Evolutionary conservation across 306 rosid genomes (phyloP).

Genomic region (Luffa acutangula): DNA sequence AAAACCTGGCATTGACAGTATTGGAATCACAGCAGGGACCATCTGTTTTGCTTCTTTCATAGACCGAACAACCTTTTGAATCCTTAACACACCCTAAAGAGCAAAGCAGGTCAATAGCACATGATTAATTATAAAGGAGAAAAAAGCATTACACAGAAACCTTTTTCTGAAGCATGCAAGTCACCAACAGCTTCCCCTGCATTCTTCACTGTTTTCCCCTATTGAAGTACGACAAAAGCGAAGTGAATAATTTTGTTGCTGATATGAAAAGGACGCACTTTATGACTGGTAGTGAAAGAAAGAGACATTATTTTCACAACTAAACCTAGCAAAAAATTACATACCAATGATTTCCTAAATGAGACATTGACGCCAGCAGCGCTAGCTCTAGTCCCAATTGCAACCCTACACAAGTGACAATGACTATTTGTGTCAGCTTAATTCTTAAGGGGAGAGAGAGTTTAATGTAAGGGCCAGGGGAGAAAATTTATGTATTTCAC

Average conservation of each 20-base stretch:
- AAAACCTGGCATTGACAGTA: constrained; percentile 48
- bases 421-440: background rate
- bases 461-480: background rate
- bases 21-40: constrained; percentile 28
- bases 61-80: constrained; percentile 25
- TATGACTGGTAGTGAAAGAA: background rate
- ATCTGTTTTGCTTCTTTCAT: constrained; percentile 25
- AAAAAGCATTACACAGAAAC: background rate
- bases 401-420: constrained; percentile 30
- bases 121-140: background rate
- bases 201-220: background rate
- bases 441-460: background rate
- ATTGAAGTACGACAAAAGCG: background rate
- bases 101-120: background rate
- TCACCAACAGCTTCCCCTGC: background rate
- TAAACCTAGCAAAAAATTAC: background rate
- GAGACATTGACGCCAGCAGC: constrained; percentile 15
- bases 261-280: background rate
- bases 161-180: constrained; percentile 2
- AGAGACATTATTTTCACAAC: background rate
- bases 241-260: background rate
- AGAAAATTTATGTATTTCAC: background rate
- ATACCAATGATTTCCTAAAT: constrained; percentile 56
- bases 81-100: constrained; percentile 6
- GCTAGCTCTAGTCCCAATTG: constrained; percentile 32